Evolutionary conservation across 139 green algal species (phyloP), one percentile per base, ranked within the genome.

Genomic region (Eudorina sp.): DNA sequence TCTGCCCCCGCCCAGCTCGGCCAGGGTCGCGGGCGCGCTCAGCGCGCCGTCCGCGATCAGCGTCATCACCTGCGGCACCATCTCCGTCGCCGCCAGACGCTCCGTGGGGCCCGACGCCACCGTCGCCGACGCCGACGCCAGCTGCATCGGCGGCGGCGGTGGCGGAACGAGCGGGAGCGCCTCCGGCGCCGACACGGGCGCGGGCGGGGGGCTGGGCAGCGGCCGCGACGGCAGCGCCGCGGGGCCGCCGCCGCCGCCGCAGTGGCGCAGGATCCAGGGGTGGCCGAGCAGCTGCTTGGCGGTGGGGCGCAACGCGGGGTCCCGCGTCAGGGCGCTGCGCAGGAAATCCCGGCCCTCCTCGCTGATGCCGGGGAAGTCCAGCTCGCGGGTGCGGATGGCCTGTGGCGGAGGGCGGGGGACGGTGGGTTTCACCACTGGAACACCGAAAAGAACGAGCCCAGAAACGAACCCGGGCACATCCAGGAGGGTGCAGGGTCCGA

Each of bases 331-430:
- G 0, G 88, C 88, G 5, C 7, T 9, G 43, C 41, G 25, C 38
- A 89, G 53, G 53, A 89, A 91, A 29, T 81, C 74, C 14, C 27
- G 16, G 1, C 62, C 83, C 31, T 83, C 83, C 23, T 46, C 38
- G 36, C 51, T 84, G 31, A 91, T 45, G 40, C 83, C 25, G 1
- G 91, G 91, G 85, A 89, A 94, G 23, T 82, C 82, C 55, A 94
- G 48, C 19, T 46, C 68, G 5, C 91, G 85, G 5, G 53, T 70
- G 36, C 88, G 75, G 46, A 92, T 94, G 23, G 91, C 91, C 90
- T 92, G 86, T n/a, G n/a, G n/a, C n/a, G n/a, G 40, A 27, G 1
- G 51, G 36, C 14, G 43, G 13, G n/a, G n/a, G n/a, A n/a, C n/a
- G n/a, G n/a, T n/a, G n/a, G n/a, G n/a, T n/a, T n/a, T n/a, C n/a